Evolutionary conservation across 2,329 filamentous ascomycete genomes (phyloP).

Genomic region (Dactylonectria macrodidyma): DNA sequence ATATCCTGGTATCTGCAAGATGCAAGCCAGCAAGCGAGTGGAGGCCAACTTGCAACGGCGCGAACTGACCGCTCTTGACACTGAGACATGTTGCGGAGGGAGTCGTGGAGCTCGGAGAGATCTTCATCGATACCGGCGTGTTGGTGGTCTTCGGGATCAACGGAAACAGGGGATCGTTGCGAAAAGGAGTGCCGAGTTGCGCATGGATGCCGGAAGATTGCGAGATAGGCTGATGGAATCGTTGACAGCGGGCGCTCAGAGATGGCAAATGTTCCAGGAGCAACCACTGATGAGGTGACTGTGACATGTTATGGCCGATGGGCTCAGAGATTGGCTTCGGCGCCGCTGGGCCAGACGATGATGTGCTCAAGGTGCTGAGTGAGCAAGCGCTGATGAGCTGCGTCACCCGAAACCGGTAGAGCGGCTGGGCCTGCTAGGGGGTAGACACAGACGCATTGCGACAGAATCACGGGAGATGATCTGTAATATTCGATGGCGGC

Average conservation of each 20-base stretch:
- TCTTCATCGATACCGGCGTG: constrained; percentile 5
- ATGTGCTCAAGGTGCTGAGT: constrained; percentile 41
- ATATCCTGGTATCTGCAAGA: constrained; percentile 7
- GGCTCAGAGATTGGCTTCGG: constrained; percentile 36
- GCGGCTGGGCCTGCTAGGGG: background rate
- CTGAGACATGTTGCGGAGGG: constrained; percentile 14
- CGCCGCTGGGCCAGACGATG: constrained; percentile 35
- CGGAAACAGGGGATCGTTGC: constrained; percentile 21
- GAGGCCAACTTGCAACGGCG: constrained; percentile 5
- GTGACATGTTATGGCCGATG: constrained; percentile 29
- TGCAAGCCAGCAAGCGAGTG: constrained; percentile 20
- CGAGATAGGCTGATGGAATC: constrained; percentile 26
- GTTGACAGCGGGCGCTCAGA: constrained; percentile 11
- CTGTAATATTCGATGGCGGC: constrained; percentile 18
- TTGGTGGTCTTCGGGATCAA: constrained; percentile 16
- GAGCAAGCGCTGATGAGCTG: constrained; percentile 34
- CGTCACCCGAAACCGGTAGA: constrained; percentile 24
- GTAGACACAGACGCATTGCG: constrained; percentile 27
- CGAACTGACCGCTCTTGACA: constrained; percentile 18
- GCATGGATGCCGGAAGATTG: constrained; percentile 24
- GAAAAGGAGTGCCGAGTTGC: constrained; percentile 11
- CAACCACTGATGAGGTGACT: constrained; percentile 16
- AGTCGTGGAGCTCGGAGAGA: constrained; percentile 10
- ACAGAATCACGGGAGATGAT: constrained; percentile 15
- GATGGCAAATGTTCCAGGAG: constrained; percentile 20